phyloP scores from a whole-genome alignment of 805 yeast species.

The Yamadazyma phyllophila region DNA sequence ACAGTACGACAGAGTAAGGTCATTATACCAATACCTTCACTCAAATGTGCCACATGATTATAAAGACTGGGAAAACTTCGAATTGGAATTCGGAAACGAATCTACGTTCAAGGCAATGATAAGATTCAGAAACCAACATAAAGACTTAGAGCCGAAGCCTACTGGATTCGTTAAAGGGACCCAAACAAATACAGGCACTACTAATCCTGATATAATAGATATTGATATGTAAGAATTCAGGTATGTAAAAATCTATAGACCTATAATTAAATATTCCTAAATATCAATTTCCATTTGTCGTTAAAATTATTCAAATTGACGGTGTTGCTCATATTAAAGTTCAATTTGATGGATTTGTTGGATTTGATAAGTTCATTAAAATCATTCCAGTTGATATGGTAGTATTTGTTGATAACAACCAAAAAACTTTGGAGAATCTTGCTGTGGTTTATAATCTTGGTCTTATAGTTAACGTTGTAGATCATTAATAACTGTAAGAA shows the following conservation, averaged over 20 bases:
- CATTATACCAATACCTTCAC: constrained; percentile 46
- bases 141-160: constrained; percentile 17
- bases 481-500: constrained; percentile 34
- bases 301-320: constrained; percentile 36
- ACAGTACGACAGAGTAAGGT: constrained; percentile 62
- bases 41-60: constrained; percentile 14
- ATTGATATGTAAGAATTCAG: constrained; percentile 42
- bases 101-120: constrained; percentile 73
- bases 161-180: constrained; percentile 43
- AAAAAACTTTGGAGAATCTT: constrained; percentile 33
- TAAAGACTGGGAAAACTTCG: constrained; percentile 66
- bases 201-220: constrained; percentile 62
- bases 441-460: constrained; percentile 25
- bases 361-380: constrained; percentile 29
- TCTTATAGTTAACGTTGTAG: constrained; percentile 33
- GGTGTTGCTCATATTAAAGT: constrained; percentile 31
- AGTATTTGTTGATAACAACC: constrained; percentile 33
- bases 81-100: constrained; percentile 68
- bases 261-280: constrained; percentile 9
- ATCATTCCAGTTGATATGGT: constrained; percentile 43
- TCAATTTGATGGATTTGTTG: constrained; percentile 38
- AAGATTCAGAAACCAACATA: constrained; percentile 46
- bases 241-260: constrained; percentile 1
- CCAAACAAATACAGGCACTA: neutral
- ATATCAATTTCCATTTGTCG: constrained; percentile 34